phyloP scores from a whole-genome alignment of 1,139 yeast genomes.

The Geotrichum europaeum region DNA sequence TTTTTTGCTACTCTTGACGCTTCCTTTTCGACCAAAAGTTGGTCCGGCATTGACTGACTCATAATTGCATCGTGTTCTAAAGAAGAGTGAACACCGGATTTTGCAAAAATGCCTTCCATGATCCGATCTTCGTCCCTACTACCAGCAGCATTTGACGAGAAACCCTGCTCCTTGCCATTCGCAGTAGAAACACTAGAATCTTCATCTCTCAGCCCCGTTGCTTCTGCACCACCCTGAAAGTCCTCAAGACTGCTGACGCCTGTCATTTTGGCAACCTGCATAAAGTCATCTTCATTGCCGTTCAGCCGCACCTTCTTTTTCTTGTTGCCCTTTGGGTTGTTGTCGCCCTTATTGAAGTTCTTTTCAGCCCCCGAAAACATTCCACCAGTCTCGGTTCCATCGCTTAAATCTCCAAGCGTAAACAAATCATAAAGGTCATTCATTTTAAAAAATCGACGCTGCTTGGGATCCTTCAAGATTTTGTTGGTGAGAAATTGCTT shows the following conservation, averaged over 20 bases:
- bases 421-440: constrained; percentile 88
- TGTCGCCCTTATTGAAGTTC: constrained; percentile 31
- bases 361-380: constrained; percentile 52
- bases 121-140: constrained; percentile 47
- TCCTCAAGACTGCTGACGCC: constrained; percentile 54
- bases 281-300: constrained; percentile 43
- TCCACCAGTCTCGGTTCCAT: constrained; percentile 54
- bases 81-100: constrained; percentile 68
- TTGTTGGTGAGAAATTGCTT: constrained; percentile 91
- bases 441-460: constrained; percentile 83
- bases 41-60: constrained; percentile 49
- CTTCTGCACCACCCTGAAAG: constrained; percentile 41
- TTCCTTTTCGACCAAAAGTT: constrained; percentile 60
- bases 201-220: constrained; percentile 26
- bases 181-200: constrained; percentile 22
- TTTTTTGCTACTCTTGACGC: constrained; percentile 70
- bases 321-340: constrained; percentile 33
- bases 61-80: constrained; percentile 75
- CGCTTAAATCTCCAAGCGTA: constrained; percentile 71
- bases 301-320: constrained; percentile 21
- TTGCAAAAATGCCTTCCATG: constrained; percentile 69
- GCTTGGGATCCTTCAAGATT: constrained; percentile 92
- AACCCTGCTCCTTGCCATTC: neutral
- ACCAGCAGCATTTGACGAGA: neutral
- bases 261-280: constrained; percentile 46